phyloP scores from a whole-genome alignment of 345 rosid genomes.

The Anacardium occidentale region DNA sequence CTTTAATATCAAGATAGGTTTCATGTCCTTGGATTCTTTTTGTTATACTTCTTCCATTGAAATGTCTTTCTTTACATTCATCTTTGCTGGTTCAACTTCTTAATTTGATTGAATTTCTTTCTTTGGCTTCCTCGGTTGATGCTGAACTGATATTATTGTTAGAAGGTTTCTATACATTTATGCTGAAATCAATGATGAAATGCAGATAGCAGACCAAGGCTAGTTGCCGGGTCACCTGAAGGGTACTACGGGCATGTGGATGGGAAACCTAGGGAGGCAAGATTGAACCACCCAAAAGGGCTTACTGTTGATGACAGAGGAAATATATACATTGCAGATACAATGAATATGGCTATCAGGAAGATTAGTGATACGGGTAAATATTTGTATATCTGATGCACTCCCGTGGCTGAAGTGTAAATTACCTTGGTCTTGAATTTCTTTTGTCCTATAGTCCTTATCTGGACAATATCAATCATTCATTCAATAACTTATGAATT shows the following conservation, averaged over 20 bases:
- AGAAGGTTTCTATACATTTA: neutral
- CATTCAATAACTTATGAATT: neutral
- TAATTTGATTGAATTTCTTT: too few species aligned
- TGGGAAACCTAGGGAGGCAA: constrained; percentile 75
- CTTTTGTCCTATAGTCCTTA: neutral
- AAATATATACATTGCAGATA: constrained; percentile 90
- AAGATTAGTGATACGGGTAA: constrained; percentile 90
- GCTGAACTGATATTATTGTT: neutral
- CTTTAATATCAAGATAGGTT: neutral
- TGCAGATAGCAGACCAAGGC: constrained; percentile 88
- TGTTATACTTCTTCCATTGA: neutral
- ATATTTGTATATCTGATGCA: neutral
- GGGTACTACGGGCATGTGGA: constrained; percentile 88
- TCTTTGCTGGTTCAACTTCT: neutral
- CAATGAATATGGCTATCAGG: constrained; percentile 87
- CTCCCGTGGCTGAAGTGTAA: neutral
- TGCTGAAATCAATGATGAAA: constrained; percentile 20
- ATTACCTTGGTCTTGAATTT: neutral
- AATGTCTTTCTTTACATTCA: neutral
- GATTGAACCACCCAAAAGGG: constrained; percentile 89
- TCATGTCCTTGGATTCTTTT: neutral
- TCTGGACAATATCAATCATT: neutral
- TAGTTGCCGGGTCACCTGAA: constrained; percentile 82
- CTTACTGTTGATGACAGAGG: constrained; percentile 80
- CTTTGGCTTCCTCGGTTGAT: too few species aligned